phyloP scores from a whole-genome alignment of 305 asterid species.

The Solanum hybrid region DNA sequence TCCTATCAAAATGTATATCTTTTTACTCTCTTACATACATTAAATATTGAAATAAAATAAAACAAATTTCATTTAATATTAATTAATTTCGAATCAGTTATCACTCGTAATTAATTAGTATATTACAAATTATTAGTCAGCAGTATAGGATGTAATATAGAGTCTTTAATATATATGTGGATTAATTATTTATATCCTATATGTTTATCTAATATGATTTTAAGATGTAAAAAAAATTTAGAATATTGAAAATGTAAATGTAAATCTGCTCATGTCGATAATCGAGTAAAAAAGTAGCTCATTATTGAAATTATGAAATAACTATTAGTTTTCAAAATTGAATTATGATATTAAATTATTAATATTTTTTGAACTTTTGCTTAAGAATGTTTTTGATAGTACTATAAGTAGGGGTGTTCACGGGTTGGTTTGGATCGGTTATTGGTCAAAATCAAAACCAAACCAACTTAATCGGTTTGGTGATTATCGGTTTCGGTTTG shows the following conservation, averaged over 20 bases:
- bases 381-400: neutral
- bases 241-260: neutral
- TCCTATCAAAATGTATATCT: neutral
- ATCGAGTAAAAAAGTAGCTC: neutral
- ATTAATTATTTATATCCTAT: neutral
- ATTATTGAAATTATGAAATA: neutral
- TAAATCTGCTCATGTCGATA: neutral
- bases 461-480: too few species aligned
- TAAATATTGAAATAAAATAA: neutral
- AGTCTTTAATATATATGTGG: neutral
- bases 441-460: too few species aligned
- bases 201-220: too few species aligned
- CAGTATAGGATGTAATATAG: neutral
- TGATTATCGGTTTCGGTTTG: too few species aligned
- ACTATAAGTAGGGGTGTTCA: neutral
- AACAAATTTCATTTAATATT: neutral
- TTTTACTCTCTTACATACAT: neutral
- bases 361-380: neutral
- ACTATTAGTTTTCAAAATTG: neutral
- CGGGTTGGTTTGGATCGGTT: too few species aligned
- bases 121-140: neutral
- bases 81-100: neutral
- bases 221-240: neutral
- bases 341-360: too few species aligned
- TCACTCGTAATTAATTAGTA: neutral